Conservation (phyloP, 179 eudicot genomes). For the Silene noctiflora region DNA sequence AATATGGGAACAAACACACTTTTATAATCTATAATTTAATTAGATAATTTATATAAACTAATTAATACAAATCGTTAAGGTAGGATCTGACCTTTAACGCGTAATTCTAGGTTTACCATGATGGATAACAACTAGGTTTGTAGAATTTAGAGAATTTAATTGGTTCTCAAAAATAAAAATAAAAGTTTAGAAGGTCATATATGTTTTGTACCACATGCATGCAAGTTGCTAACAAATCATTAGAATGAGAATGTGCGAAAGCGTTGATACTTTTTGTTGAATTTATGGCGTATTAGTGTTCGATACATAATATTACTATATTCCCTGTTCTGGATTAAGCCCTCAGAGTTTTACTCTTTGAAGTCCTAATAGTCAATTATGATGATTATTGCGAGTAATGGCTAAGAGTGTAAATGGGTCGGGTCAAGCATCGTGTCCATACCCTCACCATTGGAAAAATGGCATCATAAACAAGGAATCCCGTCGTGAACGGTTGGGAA, state of each 20-base stretch:
- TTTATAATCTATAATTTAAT: not conserved
- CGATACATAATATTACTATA: no score
- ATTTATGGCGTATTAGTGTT: no score
- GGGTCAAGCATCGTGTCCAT: no score
- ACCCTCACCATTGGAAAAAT: no score
- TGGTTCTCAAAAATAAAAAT: not conserved
- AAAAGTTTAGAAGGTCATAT: not conserved
- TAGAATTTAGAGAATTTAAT: constrained; percentile 18
- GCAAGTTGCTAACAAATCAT: not conserved
- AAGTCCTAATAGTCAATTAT: not conserved
- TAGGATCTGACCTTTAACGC: constrained; percentile 42
- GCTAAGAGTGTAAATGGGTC: no score
- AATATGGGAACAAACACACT: constrained; percentile 26
- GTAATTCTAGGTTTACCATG: constrained; percentile 27
- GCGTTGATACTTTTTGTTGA: no score
- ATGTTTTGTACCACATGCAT: not conserved
- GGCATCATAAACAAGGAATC: no score
- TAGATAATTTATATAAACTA: constrained; percentile 14
- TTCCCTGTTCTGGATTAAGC: no score
- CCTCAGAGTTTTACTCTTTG: no score
- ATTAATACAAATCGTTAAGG: constrained; percentile 28
- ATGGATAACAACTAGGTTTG: constrained; percentile 17
- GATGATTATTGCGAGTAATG: not conserved
- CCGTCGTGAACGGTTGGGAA: no score
- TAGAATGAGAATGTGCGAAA: no score